phyloP scores from a whole-genome alignment of 495 filamentous ascomycete genomes.

The Echria macrotheca region DNA sequence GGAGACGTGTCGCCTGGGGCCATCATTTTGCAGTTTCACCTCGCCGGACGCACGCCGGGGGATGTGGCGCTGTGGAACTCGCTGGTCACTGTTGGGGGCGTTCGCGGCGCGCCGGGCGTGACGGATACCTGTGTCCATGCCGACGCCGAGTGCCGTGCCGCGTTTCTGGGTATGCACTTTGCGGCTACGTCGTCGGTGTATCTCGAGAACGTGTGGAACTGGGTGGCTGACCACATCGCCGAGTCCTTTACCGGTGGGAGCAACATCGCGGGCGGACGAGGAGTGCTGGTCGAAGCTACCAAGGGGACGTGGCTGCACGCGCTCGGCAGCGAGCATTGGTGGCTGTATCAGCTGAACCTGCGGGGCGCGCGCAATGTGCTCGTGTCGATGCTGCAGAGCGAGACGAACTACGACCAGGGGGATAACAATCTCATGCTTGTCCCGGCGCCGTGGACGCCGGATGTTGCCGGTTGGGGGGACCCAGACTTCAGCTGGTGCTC shows the following conservation, averaged over 20 bases:
- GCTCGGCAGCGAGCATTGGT: constrained; percentile 67
- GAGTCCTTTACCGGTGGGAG: constrained; percentile 49
- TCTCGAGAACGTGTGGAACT: constrained; percentile 65
- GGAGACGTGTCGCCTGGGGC: constrained; percentile 43
- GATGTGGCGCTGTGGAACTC: constrained; percentile 60
- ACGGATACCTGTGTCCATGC: constrained; percentile 35
- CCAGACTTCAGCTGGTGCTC: constrained; percentile 49
- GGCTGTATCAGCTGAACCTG: constrained; percentile 72
- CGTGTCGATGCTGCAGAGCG: constrained; percentile 75
- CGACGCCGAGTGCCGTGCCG: constrained; percentile 54
- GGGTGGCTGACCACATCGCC: constrained; percentile 69
- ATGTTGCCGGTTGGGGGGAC: constrained; percentile 42
- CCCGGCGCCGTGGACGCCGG: constrained; percentile 46
- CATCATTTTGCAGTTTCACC: constrained; percentile 53
- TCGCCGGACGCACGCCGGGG: constrained; percentile 47
- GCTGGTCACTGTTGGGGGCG: constrained; percentile 56
- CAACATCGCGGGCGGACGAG: constrained; percentile 36
- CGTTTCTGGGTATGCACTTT: constrained; percentile 63
- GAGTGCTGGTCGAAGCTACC: constrained; percentile 54
- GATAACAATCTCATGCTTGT: constrained; percentile 54
- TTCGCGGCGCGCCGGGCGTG: constrained; percentile 38
- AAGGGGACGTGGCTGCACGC: constrained; percentile 61
- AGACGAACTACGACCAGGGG: constrained; percentile 85
- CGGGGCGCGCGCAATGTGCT: constrained; percentile 67
- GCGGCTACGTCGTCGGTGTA: constrained; percentile 53